Base-by-base conservation (phyloP, 2,329 filamentous ascomycete genomes). In the Aureobasidium sp. region DNA sequence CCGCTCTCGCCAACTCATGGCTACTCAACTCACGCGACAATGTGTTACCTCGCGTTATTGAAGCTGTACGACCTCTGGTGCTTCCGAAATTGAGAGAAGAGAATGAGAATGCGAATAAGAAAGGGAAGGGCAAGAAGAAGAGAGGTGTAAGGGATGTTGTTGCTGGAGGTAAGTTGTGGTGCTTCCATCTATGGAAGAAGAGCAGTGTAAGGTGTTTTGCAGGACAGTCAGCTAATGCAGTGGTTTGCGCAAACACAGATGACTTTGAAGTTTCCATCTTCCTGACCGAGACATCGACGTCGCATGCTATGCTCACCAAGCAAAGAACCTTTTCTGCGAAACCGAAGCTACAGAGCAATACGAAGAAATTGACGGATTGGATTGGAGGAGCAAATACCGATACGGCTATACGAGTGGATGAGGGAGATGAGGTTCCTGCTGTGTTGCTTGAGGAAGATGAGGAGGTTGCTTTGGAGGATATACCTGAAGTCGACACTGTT, bases 261-360 rank as follows among this genome's bases (percentile, higher is more conserved):
- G 93, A 96, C 67, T 99, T 97, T 71, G 91, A 97, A 71, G 91
- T 97, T 13, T 90, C 91, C 41, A 89, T 99, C 66, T 97, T 97
- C 76, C 79, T 99, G 66, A 95, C 90, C 49, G 90, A 96, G 73
- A 89, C 88, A 8, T 86, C 84, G 58, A 92, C 88, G 3, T 85
- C 91, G 15, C 94, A 97, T 77, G 89, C 91, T 36, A 79, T 99
- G 41, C 81, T 97, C 62, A 88, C 86, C 61, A 96, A 94, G 73
- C 86, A 90, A 68, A 97, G 96, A 75, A 81, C 84, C 21, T 91
- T 80, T 65, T 70, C 70, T n/a, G 72, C 76, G 61, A 75, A 77
- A 66, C 66, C 67, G 30, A 73, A 71, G 53, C 68, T 81, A 48
- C 74, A 75, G 64, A 77, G 76, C 62, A 80, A 77, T 37, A 72